phyloP scores from a whole-genome alignment of 192 early-diverging fungal species.

The Jimgerdemannia flammicorona region DNA sequence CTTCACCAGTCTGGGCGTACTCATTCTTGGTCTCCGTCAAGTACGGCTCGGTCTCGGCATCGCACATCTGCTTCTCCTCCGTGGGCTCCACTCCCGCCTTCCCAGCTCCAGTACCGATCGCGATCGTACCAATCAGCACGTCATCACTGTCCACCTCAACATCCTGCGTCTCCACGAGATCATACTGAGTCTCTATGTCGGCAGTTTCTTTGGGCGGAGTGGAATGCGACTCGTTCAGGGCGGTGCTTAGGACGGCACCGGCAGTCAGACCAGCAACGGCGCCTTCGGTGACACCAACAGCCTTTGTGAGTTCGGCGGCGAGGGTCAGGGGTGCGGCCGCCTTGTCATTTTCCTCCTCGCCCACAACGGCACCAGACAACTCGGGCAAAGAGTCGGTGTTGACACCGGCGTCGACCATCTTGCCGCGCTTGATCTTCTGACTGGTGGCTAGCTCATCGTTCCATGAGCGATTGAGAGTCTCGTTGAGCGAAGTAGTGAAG shows the following conservation, averaged over 20 bases:
- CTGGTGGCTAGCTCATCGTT: background rate
- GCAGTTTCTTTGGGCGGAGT: constrained; percentile 23
- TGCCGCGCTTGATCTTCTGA: background rate
- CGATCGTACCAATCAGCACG: background rate
- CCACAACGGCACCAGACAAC: background rate
- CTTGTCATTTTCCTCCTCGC: background rate
- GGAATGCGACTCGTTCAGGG: constrained; percentile 23
- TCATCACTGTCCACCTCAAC: too few species aligned
- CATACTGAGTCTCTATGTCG: constrained; percentile 1
- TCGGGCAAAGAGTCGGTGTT: constrained; percentile 17
- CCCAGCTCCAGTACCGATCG: background rate
- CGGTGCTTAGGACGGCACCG: background rate
- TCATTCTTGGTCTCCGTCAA: background rate
- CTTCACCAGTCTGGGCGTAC: background rate
- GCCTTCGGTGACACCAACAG: background rate
- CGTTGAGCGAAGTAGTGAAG: background rate
- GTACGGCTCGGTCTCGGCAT: constrained; percentile 12
- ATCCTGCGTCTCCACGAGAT: background rate
- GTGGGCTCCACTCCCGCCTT: background rate
- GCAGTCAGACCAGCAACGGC: background rate
- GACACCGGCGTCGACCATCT: constrained; percentile 17
- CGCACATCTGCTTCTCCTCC: background rate
- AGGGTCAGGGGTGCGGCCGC: background rate
- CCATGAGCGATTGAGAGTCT: background rate
- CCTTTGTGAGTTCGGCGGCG: background rate